These are phyloP conservation scores for Neonectria punicea DNA, from an alignment of 2,329 filamentous ascomycete genomes.

Conservation along the genomic window DNA sequence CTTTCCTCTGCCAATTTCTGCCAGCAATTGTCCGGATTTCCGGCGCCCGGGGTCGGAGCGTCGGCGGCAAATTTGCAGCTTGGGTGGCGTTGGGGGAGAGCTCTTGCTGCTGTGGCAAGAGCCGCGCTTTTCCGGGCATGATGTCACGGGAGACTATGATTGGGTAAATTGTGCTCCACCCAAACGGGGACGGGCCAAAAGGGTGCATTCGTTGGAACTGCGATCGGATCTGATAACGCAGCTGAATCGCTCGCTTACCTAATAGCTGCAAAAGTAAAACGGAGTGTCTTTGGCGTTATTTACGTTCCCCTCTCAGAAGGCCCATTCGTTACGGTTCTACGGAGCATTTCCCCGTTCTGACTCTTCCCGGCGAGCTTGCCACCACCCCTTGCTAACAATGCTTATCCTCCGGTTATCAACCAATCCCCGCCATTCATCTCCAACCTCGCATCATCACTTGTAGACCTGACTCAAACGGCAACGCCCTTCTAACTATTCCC, in stretches of 20 bases:
- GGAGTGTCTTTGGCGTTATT: neutral
- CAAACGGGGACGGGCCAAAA: conserved; percentile 14
- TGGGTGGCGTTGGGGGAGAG: neutral
- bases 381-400: neutral
- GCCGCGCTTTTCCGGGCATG: conserved; percentile 41
- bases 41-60: conserved; percentile 36
- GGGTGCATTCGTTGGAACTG: conserved; percentile 14
- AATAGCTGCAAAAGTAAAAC: neutral
- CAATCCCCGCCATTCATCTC: conserved; percentile 28
- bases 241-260: neutral
- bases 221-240: conserved; percentile 19
- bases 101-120: conserved; percentile 10
- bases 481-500: neutral
- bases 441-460: conserved; percentile 36
- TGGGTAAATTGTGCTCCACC: conserved; percentile 20
- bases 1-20: neutral
- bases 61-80: conserved; percentile 33
- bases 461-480: conserved; percentile 34
- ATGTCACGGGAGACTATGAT: conserved; percentile 33
- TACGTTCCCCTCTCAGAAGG: neutral
- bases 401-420: neutral
- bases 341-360: conserved; percentile 13
- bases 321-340: conserved; percentile 3
- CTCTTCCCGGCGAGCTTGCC: conserved; percentile 11
- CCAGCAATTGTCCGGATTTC: conserved; percentile 16